A percentile compares a stretch with the other conserved stretches of the same genome.
These are phyloP conservation scores for Pleurostoma richardsiae DNA, from an alignment of 2,329 filamentous ascomycete species.

Conservation along the genomic window DNA sequence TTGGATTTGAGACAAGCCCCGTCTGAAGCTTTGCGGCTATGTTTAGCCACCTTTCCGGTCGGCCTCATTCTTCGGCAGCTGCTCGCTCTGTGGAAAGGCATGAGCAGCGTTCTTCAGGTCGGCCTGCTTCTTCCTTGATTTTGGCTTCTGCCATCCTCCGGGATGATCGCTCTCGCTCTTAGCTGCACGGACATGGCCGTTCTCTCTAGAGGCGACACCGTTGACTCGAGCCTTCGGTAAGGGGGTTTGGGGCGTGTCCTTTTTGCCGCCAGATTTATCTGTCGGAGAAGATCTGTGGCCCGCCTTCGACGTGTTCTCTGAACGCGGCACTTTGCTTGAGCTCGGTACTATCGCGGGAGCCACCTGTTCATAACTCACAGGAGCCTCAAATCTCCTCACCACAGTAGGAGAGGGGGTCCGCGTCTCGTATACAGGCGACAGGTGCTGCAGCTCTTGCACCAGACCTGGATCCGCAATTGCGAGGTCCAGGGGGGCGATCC, in stretches of 20 bases:
- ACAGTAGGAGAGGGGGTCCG: constrained; percentile 66
- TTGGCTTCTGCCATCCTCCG: constrained; percentile 56
- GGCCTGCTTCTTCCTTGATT: constrained; percentile 44
- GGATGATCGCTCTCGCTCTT: constrained; percentile 46
- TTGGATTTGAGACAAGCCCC: constrained; percentile 3
- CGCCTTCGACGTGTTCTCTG: constrained; percentile 5
- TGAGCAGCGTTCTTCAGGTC: constrained; percentile 42
- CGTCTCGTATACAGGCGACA: constrained; percentile 72
- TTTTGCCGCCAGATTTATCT: constrained; percentile 16
- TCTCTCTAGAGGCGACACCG: constrained; percentile 32
- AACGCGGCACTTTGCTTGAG: constrained; percentile 7
- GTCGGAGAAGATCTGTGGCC: constrained; percentile 9
- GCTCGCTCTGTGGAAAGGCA: constrained; percentile 40
- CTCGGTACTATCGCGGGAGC: constrained; percentile 7
- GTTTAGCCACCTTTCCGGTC: constrained; percentile 59
- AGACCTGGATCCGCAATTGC: constrained; percentile 40
- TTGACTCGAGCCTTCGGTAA: constrained; percentile 28
- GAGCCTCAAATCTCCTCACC: constrained; percentile 45
- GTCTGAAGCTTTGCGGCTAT: neutral
- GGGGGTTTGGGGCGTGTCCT: constrained; percentile 17
- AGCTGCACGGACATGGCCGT: constrained; percentile 46
- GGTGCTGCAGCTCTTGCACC: constrained; percentile 40
- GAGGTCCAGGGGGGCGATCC: constrained; percentile 52
- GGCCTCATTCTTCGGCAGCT: constrained; percentile 50
- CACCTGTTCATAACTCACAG: constrained; percentile 12